Evolutionary conservation across 2,329 filamentous ascomycete genomes (phyloP), one percentile per base, ranked within the genome.

Genomic region (Sporothrix protearum): DNA sequence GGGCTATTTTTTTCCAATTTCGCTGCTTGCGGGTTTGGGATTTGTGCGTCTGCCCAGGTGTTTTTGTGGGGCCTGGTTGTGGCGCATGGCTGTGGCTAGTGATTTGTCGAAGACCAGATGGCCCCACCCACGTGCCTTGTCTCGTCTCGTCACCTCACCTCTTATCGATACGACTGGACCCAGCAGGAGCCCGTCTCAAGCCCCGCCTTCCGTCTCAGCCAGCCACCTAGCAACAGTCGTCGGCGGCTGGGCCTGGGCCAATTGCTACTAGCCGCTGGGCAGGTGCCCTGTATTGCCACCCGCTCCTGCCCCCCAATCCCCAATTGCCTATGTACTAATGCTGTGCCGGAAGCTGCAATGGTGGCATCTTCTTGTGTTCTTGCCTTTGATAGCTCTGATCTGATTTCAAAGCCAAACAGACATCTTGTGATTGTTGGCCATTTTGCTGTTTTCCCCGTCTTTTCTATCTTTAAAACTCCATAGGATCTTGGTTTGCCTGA

Each of bases 281-380:
- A 42, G 1, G 2, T 8, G 39, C 49, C 49, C n/a, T n/a, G n/a
- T n/a, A n/a, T n/a, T n/a, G n/a, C n/a, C n/a, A n/a, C n/a, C n/a
- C 45, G 49, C 22, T 12, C 55, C 55, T 33, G 61, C 42, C 63
- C 57, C 8, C n/a, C 2, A 28, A 14, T 16, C 28, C 19, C 8
- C n/a, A 39, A 14, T 39, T 39, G 55, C 59, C 47, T 67, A 51
- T 49, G n/a, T n/a, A n/a, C n/a, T 39, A 71, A 28, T 30, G 69
- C 69, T 30, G 61, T 57, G 14, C 33, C 47, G 39, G 42, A 71
- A 74, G 71, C 73, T 74, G 73, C 73, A 75, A 75, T n/a, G 72
- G 73, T 74, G 72, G 74, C 73, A 68, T 75, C 70, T 74, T 75
- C 68, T 39, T 30, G 22, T 36, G 30, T 19, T 47, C 42, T 47